Conservation (phyloP, 108 stramenopile genomes). For the Mayamaea pseudoterrestris region DNA sequence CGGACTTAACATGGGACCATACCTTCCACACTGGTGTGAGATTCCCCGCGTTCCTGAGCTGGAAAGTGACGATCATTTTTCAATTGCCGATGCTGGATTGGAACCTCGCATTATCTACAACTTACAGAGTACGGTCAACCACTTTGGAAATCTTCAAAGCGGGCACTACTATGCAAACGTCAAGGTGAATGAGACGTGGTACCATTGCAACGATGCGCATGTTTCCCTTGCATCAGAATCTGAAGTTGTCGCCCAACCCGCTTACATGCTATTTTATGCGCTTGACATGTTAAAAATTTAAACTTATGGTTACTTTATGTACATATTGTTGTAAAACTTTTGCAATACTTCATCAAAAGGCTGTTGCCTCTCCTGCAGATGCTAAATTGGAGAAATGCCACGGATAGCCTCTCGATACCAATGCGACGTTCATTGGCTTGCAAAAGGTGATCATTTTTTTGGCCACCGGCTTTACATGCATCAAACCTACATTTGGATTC, state of each 20-base stretch:
- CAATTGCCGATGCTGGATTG: conserved; percentile 7
- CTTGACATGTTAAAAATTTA: too few relatives aligned
- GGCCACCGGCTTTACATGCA: too few relatives aligned
- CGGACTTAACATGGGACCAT: conserved; percentile 57
- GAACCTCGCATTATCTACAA: conserved; percentile 50
- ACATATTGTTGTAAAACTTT: too few relatives aligned
- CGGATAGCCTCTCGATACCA: too few relatives aligned
- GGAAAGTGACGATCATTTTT: neutral
- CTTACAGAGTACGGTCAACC: conserved; percentile 67
- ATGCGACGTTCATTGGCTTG: too few relatives aligned
- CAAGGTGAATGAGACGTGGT: conserved; percentile 60
- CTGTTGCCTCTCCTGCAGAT: too few relatives aligned
- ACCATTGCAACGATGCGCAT: conserved; percentile 58
- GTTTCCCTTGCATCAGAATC: conserved; percentile 27
- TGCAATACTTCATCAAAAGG: too few relatives aligned
- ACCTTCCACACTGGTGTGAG: conserved; percentile 58
- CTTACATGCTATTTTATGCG: conserved; percentile 76
- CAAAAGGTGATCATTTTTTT: too few relatives aligned
- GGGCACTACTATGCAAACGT: conserved; percentile 62
- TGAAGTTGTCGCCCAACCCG: conserved; percentile 42
- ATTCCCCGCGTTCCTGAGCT: neutral
- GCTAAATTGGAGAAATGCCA: too few relatives aligned
- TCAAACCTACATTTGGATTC: too few relatives aligned
- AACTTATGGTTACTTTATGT: too few relatives aligned
- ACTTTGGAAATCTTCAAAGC: conserved; percentile 54